These are phyloP conservation scores for Xylaria grammica DNA, from an alignment of 495 filamentous ascomycete genomes.

Conservation along the genomic window DNA sequence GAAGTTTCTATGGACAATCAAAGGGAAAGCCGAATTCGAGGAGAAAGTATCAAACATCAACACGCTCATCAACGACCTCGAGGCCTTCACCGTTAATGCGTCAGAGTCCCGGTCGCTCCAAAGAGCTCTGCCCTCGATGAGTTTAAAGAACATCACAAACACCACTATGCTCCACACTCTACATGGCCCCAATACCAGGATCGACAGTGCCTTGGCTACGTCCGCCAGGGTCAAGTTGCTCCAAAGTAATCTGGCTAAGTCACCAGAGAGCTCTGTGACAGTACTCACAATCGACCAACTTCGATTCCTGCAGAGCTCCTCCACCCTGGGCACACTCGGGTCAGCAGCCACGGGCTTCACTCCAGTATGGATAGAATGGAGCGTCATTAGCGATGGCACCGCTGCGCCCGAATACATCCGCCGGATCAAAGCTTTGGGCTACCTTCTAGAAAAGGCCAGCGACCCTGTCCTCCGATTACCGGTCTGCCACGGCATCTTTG, in stretches of 20 bases:
- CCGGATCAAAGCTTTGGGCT: constrained; percentile 4
- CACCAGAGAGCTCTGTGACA: not conserved
- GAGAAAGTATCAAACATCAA: not conserved
- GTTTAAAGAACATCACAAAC: not conserved
- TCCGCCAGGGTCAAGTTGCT: constrained; percentile 1
- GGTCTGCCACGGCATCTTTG: constrained; percentile 5
- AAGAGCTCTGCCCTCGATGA: not conserved
- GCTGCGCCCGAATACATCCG: not conserved
- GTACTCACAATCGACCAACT: not conserved
- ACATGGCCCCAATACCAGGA: not conserved
- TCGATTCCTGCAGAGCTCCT: not conserved
- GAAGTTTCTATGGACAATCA: not conserved
- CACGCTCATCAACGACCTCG: not conserved
- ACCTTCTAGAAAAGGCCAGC: constrained; percentile 4
- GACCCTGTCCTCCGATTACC: not conserved
- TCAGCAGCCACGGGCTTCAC: not conserved
- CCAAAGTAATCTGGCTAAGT: not conserved
- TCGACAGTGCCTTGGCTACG: not conserved
- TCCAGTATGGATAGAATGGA: constrained; percentile 5
- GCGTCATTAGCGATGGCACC: not conserved
- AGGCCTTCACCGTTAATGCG: not conserved
- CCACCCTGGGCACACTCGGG: not conserved
- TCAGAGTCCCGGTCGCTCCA: not conserved
- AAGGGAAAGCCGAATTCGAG: constrained; percentile 8
- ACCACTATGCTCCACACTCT: not conserved